Evolutionary conservation across 2,329 filamentous ascomycete species (phyloP).

Genomic region (Tolypocladium cylindrosporum): DNA sequence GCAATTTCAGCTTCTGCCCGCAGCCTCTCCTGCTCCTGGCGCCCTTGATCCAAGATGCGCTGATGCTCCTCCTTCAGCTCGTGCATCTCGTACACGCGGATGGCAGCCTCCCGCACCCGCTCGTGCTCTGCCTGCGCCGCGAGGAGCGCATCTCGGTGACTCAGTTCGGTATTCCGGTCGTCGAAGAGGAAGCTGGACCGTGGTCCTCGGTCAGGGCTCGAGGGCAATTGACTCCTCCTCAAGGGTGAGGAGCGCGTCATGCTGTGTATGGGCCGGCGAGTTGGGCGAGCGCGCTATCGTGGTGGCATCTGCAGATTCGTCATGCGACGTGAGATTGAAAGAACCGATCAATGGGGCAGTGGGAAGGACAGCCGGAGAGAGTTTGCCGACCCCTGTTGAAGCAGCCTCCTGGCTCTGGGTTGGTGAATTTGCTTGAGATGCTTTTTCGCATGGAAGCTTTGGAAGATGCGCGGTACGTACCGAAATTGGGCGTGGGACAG

Average conservation of each 20-base stretch:
- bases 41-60: constrained; percentile 32
- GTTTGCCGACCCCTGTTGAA: neutral
- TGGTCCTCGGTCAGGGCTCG: constrained; percentile 34
- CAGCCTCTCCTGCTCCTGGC: constrained; percentile 35
- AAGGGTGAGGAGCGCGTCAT: constrained; percentile 36
- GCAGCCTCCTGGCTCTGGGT: neutral
- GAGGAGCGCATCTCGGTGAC: constrained; percentile 56
- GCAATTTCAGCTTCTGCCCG: constrained; percentile 32
- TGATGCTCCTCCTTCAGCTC: constrained; percentile 33
- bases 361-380: too few species aligned
- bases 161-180: constrained; percentile 50
- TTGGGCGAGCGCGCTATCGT: constrained; percentile 7
- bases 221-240: constrained; percentile 26
- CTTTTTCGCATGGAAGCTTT: neutral
- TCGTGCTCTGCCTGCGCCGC: constrained; percentile 58
- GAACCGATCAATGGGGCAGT: neutral
- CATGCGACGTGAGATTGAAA: neutral
- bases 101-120: constrained; percentile 43
- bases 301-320: constrained; percentile 7
- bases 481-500: neutral
- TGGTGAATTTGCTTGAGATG: neutral
- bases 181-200: constrained; percentile 52
- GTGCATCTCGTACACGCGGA: constrained; percentile 37
- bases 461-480: neutral
- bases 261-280: constrained; percentile 4